Conservation (phyloP, 2,329 filamentous ascomycete genomes). For the Alternaria viburni region DNA sequence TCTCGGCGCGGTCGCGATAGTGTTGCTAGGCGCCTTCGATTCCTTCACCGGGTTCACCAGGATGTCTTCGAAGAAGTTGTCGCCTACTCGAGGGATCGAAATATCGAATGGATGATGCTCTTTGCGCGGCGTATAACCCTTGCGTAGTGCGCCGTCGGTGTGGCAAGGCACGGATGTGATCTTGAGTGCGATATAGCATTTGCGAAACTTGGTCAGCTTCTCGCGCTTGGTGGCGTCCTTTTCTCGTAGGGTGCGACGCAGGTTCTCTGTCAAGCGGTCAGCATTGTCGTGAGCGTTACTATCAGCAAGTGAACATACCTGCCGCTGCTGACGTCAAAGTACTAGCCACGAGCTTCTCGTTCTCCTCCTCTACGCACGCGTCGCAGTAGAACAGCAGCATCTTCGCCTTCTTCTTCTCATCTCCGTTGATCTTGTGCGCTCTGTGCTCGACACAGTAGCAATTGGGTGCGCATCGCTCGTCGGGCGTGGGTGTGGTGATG, state of each 20-base stretch:
- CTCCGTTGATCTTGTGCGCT: neutral
- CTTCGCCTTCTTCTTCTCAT: neutral
- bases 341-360: neutral
- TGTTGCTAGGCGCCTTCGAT: neutral
- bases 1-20: neutral
- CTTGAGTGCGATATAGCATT: constrained; percentile 21
- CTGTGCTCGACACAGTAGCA: constrained; percentile 1
- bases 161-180: constrained; percentile 10
- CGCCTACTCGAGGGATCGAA: constrained; percentile 11
- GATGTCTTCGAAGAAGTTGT: constrained; percentile 24
- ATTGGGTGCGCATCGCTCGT: constrained; percentile 18
- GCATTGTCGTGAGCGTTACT: neutral
- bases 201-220: constrained; percentile 10
- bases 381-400: constrained; percentile 14
- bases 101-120: constrained; percentile 15
- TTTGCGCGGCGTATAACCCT: neutral
- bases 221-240: neutral
- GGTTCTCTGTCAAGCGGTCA: neutral
- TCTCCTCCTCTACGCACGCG: constrained; percentile 10
- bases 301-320: neutral
- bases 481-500: neutral
- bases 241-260: neutral
- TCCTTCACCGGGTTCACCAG: neutral
- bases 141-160: neutral
- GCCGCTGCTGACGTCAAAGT: neutral